Evolutionary conservation across 75 land plant species (phyloP).

Genomic region (Selaginella tamariscina): DNA sequence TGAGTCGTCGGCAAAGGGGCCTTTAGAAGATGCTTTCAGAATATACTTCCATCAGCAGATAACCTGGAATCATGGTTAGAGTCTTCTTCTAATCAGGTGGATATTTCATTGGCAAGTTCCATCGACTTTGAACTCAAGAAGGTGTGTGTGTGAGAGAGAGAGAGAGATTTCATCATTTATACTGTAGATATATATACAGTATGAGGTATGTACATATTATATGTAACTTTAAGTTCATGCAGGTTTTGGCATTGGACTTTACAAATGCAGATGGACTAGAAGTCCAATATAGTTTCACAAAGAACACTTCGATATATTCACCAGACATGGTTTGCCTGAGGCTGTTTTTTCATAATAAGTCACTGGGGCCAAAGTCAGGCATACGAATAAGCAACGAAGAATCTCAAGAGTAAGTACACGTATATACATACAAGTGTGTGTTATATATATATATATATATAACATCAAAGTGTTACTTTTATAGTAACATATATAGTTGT

Average conservation of each 20-base stretch:
- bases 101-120: not conserved
- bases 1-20: slow-evolving; percentile 9
- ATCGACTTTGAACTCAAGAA: slow-evolving; percentile 15
- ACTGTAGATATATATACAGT: slow-evolving; percentile 33
- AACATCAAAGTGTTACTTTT: not conserved
- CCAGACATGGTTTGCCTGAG: slow-evolving; percentile 41
- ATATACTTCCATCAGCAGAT: slow-evolving; percentile 31
- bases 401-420: slow-evolving; percentile 26
- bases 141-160: slow-evolving; percentile 3
- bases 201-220: no score
- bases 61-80: slow-evolving; percentile 81
- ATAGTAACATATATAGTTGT: not conserved
- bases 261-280: slow-evolving; percentile 70
- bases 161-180: slow-evolving; percentile 42
- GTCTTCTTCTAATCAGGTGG: slow-evolving; percentile 16
- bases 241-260: slow-evolving; percentile 50
- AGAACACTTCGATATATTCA: slow-evolving; percentile 37
- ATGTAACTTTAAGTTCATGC: no score
- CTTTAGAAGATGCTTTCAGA: slow-evolving; percentile 9
- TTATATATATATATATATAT: not conserved
- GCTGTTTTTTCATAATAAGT: slow-evolving; percentile 37
- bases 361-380: slow-evolving; percentile 31
- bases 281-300: slow-evolving; percentile 56
- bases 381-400: slow-evolving; percentile 40
- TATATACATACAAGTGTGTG: not conserved